Base-by-base conservation (phyloP, 148 eudicot genomes). In the Limonium bicolor region DNA sequence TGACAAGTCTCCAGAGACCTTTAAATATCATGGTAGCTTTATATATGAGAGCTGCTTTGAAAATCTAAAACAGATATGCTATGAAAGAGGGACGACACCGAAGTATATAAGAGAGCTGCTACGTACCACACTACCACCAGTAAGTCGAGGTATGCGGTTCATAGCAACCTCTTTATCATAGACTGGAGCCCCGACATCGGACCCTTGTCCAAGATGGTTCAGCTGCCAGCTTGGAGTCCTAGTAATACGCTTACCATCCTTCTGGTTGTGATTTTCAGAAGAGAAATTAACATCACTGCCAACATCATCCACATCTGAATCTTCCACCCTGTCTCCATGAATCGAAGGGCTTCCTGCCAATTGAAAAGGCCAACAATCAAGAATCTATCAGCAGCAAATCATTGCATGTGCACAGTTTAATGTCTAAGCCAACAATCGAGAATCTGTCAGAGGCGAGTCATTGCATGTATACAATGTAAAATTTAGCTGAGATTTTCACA, bases 1-100 rank as follows among this genome's bases (percentile, higher is more conserved):
- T 0, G 68, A 68, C 26, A 68, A 48, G 34, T 68, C 73, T 49
- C 73, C 73, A 31, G 73, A 68, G 9, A 68, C 17, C 70, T 65
- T 34, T 6, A 34, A 12, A 16, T 16, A 32, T 36, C 4, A n/a
- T 7, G 20, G 7, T 7, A n/a, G 20, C 2, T 17, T 13, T 6
- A 23, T 1, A 10, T 4, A n/a, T n/a, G n/a, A n/a, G n/a, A n/a
- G n/a, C n/a, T n/a, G n/a, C n/a, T n/a, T 37, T 14, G 14, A 2
- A 26, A 38, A 24, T 14, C 20, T 25, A 9, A 48, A 30, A 2
- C 11, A 17, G 28, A 29, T 4, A n/a, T 5, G 21, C 9, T 5
- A 15, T 5, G 4, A 4, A 32, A n/a, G n/a, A n/a, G n/a, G n/a
- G n/a, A n/a, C n/a, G n/a, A n/a, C n/a, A n/a, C n/a, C n/a, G n/a